phyloP scores from a whole-genome alignment of 371 early-diverging fungal genomes.

The Lichtheimia ramosa region DNA sequence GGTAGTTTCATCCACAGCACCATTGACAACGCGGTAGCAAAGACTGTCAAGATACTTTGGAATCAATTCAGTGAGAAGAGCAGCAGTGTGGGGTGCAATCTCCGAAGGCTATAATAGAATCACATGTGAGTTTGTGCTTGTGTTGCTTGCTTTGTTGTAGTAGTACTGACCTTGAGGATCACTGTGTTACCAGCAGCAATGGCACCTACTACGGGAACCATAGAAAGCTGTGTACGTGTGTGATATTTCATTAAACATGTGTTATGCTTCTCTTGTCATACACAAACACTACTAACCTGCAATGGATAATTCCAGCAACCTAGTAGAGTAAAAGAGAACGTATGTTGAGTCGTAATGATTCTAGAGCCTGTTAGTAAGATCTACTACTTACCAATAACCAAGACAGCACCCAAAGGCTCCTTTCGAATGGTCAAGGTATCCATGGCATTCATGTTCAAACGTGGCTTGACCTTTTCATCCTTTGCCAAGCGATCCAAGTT shows the following conservation, averaged over 20 bases:
- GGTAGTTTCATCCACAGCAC: conserved; percentile 79
- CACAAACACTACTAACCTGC: conserved; percentile 18
- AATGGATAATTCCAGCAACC: conserved; percentile 54
- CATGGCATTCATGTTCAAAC: conserved; percentile 25
- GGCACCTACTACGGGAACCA: conserved; percentile 60
- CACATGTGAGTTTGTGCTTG: not conserved
- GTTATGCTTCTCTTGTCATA: conserved; percentile 18
- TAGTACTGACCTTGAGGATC: conserved; percentile 58
- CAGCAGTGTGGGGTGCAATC: conserved; percentile 69
- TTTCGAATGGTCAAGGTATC: conserved; percentile 57
- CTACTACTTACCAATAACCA: conserved; percentile 45
- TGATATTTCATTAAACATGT: conserved; percentile 64
- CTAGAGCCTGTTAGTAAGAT: not conserved
- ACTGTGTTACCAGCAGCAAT: conserved; percentile 88
- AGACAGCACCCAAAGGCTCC: conserved; percentile 80
- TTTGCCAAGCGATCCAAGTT: conserved; percentile 65
- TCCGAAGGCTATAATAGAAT: conserved; percentile 65
- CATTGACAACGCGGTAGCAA: conserved; percentile 74
- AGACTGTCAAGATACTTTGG: conserved; percentile 73
- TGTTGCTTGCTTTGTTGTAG: no score
- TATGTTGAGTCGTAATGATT: not conserved
- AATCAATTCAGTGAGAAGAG: conserved; percentile 62
- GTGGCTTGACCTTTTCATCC: conserved; percentile 46
- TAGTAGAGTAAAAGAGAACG: conserved; percentile 4
- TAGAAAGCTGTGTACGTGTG: conserved; percentile 62